These are phyloP conservation scores for Phyllostachys edulis DNA, from an alignment of 176 grass and related monocot genomes.

Conservation along the genomic window DNA sequence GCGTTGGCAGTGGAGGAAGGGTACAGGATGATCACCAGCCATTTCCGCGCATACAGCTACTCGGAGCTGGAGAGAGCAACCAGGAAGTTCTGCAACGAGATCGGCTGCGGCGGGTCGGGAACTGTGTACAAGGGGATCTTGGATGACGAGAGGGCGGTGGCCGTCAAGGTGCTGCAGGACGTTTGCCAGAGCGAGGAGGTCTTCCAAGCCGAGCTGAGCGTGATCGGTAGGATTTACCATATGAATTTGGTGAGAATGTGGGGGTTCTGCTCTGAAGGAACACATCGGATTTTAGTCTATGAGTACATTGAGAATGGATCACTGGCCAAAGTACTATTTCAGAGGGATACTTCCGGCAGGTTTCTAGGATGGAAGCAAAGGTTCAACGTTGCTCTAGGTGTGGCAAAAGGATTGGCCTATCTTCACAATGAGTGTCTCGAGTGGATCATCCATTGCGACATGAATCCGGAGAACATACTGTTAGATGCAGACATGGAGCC, in stretches of 20 bases:
- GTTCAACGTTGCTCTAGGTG: slow-evolving; percentile 55
- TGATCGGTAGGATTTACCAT: too few species aligned
- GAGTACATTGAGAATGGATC: too few species aligned
- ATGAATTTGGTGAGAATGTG: too few species aligned
- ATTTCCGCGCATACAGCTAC: slow-evolving; percentile 47
- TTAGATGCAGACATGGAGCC: not conserved
- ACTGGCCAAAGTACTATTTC: not conserved
- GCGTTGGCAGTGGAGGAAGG: slow-evolving; percentile 36
- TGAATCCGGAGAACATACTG: slow-evolving; percentile 82
- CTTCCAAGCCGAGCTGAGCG: too few species aligned
- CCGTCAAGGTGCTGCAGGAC: too few species aligned
- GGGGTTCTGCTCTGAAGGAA: too few species aligned
- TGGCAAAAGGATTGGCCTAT: slow-evolving; percentile 61
- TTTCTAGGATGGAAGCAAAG: slow-evolving; percentile 34
- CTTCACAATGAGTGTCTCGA: slow-evolving; percentile 79
- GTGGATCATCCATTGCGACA: slow-evolving; percentile 79
- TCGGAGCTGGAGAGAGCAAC: slow-evolving; percentile 51
- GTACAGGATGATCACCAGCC: slow-evolving; percentile 42
- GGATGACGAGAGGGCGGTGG: too few species aligned
- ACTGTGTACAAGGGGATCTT: too few species aligned
- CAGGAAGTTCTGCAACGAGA: slow-evolving; percentile 35
- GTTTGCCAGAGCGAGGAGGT: too few species aligned
- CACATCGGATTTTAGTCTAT: too few species aligned
- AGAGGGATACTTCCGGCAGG: too few species aligned
- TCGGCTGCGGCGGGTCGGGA: too few species aligned